These are phyloP conservation scores for Parietichytrium sp. DNA, from an alignment of 108 stramenopile species.

Conservation along the genomic window DNA sequence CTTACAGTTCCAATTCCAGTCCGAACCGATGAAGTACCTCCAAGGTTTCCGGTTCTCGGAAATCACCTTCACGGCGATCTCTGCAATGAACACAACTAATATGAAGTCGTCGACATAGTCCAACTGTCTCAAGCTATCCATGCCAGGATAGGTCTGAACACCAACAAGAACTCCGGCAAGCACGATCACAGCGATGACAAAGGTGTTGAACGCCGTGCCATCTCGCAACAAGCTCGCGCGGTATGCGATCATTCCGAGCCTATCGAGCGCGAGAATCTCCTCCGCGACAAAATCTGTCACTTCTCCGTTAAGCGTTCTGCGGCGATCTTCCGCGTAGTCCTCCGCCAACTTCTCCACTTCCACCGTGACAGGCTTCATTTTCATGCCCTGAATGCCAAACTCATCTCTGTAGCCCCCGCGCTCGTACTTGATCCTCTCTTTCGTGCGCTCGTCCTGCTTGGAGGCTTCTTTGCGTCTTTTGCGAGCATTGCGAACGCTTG, in stretches of 20 bases:
- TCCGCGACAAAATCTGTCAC: too few relatives aligned
- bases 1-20: constrained; percentile 59
- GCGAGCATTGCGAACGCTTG: neutral
- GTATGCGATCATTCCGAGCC: too few relatives aligned
- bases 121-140: neutral
- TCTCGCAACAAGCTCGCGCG: too few relatives aligned
- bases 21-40: constrained; percentile 43
- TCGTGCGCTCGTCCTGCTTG: neutral
- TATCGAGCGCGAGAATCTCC: too few relatives aligned
- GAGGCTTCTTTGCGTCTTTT: neutral
- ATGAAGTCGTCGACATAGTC: constrained; percentile 14
- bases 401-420: neutral
- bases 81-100: constrained; percentile 29
- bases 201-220: neutral
- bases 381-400: neutral
- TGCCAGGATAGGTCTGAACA: constrained; percentile 46
- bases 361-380: too few relatives aligned
- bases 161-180: constrained; percentile 56
- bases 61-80: constrained; percentile 49
- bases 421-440: neutral
- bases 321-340: too few relatives aligned
- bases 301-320: too few relatives aligned
- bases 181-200: constrained; percentile 47
- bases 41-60: constrained; percentile 46
- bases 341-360: too few relatives aligned